Conservation (phyloP, 768 basidiomycete species). For the Mycena pura region DNA sequence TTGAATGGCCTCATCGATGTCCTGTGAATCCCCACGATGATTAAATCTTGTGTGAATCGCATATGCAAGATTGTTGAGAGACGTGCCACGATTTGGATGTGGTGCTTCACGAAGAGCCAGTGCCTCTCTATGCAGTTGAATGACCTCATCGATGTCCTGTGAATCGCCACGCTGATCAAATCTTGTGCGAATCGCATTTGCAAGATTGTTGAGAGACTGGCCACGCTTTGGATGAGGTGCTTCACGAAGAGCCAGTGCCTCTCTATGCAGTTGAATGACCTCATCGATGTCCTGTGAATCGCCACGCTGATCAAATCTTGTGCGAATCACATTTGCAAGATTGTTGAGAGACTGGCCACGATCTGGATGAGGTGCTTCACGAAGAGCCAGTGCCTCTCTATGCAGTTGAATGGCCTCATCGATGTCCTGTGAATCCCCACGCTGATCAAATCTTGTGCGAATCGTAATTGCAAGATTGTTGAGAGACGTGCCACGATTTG, state of each 20-base stretch:
- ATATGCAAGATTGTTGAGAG: slow-evolving; percentile 18
- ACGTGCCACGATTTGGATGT: not conserved
- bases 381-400: not conserved
- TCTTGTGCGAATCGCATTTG: not conserved
- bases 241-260: not conserved
- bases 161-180: not conserved
- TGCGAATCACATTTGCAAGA: not conserved
- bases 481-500: not conserved
- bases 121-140: not conserved
- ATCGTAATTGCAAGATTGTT: not conserved
- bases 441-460: not conserved
- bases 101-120: not conserved
- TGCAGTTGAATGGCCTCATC: not conserved
- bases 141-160: not conserved
- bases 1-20: slow-evolving; percentile 24
- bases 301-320: not conserved
- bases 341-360: not conserved
- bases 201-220: not conserved
- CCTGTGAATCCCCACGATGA: slow-evolving; percentile 22
- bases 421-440: not conserved
- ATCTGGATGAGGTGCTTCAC: not conserved
- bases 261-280: not conserved
- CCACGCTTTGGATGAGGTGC: not conserved
- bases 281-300: slow-evolving; percentile 2
- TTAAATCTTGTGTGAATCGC: slow-evolving; percentile 26